Evolutionary conservation across 148 eudicot genomes (phyloP).

Genomic region (Oxyria digyna): DNA sequence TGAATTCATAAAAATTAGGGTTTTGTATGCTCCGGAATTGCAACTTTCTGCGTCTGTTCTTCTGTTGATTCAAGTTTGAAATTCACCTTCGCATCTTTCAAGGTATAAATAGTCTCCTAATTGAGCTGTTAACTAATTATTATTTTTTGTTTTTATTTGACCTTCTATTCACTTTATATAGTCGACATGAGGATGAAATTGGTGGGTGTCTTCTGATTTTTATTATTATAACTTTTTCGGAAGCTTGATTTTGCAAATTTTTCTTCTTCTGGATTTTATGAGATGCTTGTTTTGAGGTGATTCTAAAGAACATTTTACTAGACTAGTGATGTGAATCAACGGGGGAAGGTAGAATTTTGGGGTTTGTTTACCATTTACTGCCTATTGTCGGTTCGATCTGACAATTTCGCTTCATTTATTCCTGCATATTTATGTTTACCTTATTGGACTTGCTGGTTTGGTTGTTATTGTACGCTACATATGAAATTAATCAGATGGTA

Average conservation of each 20-base stretch:
- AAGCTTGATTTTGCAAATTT: no score
- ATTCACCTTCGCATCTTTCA: background rate
- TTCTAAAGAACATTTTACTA: background rate
- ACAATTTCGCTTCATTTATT: background rate
- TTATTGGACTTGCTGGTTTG: background rate
- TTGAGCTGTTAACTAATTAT: background rate
- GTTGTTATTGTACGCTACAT: background rate
- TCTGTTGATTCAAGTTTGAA: background rate
- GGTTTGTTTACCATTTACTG: background rate
- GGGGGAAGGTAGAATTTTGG: background rate
- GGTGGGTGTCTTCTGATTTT: background rate
- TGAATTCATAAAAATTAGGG: background rate
- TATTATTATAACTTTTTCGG: no score
- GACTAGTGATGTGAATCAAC: background rate
- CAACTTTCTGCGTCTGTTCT: background rate
- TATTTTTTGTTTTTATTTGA: background rate
- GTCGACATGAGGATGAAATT: background rate
- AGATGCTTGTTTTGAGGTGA: background rate
- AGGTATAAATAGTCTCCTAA: constrained; percentile 4
- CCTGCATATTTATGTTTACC: background rate
- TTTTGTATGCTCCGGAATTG: background rate
- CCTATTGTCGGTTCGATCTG: background rate
- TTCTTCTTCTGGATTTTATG: background rate
- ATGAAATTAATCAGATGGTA: background rate
- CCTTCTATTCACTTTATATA: background rate